Conservation (phyloP, 495 filamentous ascomycete species). For the Penicillium roqueforti region DNA sequence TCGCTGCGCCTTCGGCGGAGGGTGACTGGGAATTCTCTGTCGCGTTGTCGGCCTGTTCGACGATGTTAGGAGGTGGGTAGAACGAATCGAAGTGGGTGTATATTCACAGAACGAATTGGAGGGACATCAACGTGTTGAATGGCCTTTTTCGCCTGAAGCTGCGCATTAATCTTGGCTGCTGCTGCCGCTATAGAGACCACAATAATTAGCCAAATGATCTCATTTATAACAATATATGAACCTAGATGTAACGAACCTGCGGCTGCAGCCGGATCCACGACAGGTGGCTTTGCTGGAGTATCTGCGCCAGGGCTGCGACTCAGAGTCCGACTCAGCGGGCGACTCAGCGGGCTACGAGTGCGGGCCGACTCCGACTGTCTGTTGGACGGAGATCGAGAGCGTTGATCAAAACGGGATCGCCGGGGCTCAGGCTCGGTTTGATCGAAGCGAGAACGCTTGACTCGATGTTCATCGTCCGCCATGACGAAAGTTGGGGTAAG, state of each 20-base stretch:
- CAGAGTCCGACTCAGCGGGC: conserved; percentile 35
- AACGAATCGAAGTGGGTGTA: background rate
- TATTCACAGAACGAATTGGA: conserved; percentile 65
- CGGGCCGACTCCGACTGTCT: conserved; percentile 59
- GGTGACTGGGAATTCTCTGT: conserved; percentile 44
- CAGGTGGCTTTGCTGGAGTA: conserved; percentile 37
- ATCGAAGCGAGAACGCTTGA: conserved; percentile 89
- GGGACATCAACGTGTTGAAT: conserved; percentile 94
- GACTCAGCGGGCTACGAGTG: conserved; percentile 73
- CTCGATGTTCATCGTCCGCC: conserved; percentile 74
- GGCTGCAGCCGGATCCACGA: conserved; percentile 72
- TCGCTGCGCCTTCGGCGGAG: conserved; percentile 47
- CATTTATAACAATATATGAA: background rate
- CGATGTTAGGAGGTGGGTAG: conserved; percentile 5
- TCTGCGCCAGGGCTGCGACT: conserved; percentile 48
- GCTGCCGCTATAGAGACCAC: conserved; percentile 62
- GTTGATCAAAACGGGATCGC: conserved; percentile 77
- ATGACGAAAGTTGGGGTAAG: conserved; percentile 39
- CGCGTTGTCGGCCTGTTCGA: conserved; percentile 48
- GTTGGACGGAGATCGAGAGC: conserved; percentile 75
- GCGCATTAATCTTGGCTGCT: conserved; percentile 89
- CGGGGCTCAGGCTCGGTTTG: conserved; percentile 76
- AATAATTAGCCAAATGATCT: conserved; percentile 18
- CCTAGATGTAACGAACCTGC: conserved; percentile 57
- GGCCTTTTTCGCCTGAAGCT: conserved; percentile 86